These are phyloP conservation scores for Aspergillus sclerotialis DNA, from an alignment of 2,329 filamentous ascomycete species.

Conservation along the genomic window DNA sequence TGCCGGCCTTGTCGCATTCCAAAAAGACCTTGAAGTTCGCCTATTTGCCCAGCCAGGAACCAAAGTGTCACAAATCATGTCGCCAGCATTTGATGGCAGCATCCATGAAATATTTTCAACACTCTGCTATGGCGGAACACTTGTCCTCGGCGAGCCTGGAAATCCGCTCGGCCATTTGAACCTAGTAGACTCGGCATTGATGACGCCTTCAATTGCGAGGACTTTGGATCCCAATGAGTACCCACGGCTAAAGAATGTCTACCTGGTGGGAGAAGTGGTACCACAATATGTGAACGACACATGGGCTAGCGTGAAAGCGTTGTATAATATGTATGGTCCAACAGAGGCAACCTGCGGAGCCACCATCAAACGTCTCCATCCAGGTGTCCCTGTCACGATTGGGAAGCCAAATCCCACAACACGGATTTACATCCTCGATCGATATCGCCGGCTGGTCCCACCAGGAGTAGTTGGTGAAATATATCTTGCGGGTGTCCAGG, in stretches of 20 bases:
- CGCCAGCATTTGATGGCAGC: constrained; percentile 38
- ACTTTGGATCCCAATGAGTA: constrained; percentile 26
- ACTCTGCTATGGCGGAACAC: constrained; percentile 33
- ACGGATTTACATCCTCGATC: constrained; percentile 38
- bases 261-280: constrained; percentile 34
- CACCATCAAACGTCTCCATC: constrained; percentile 23
- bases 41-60: constrained; percentile 25
- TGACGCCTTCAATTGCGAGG: constrained; percentile 35
- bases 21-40: constrained; percentile 24
- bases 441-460: constrained; percentile 19
- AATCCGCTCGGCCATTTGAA: constrained; percentile 26
- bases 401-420: constrained; percentile 30
- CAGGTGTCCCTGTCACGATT: constrained; percentile 25
- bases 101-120: constrained; percentile 39
- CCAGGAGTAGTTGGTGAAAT: constrained; percentile 36
- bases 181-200: constrained; percentile 22
- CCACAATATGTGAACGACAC: constrained; percentile 24
- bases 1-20: constrained; percentile 29
- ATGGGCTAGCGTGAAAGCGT: constrained; percentile 21
- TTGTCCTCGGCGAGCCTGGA: constrained; percentile 22
- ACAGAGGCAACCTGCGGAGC: constrained; percentile 36
- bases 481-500: constrained; percentile 38
- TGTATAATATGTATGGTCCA: constrained; percentile 42
- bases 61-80: constrained; percentile 36
- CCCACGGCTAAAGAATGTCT: constrained; percentile 24